phyloP scores from a whole-genome alignment of 768 basidiomycete species.

The Tulasnella sp. region DNA sequence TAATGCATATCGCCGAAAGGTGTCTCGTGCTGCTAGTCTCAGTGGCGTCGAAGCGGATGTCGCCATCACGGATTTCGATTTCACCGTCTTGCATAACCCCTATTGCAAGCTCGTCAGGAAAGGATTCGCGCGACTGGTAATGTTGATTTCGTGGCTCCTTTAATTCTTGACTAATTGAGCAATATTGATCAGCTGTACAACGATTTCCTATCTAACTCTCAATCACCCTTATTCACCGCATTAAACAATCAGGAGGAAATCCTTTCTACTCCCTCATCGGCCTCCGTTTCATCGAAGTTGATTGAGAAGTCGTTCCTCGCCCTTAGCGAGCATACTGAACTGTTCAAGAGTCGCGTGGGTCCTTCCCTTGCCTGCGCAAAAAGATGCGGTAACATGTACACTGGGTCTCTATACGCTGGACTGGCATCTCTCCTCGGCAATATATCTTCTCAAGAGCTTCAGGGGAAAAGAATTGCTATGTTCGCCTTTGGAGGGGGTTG shows the following conservation, averaged over 20 bases:
- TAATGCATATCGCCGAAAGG: conserved; percentile 68
- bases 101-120: conserved; percentile 99
- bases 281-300: conserved; percentile 81
- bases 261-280: conserved; percentile 50
- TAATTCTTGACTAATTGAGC: neutral
- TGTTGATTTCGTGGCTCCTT: conserved; percentile 15
- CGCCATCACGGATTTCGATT: conserved; percentile 49
- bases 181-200: conserved; percentile 42
- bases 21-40: conserved; percentile 39
- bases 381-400: conserved; percentile 97
- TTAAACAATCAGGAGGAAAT: conserved; percentile 60
- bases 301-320: conserved; percentile 89
- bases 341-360: conserved; percentile 59
- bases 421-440: conserved; percentile 73
- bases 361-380: conserved; percentile 77
- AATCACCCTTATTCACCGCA: conserved; percentile 51
- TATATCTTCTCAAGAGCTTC: conserved; percentile 53
- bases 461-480: conserved; percentile 77
- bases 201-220: conserved; percentile 77
- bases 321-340: conserved; percentile 47
- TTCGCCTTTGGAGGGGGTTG: conserved; percentile 96
- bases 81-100: conserved; percentile 90
- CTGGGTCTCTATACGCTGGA: conserved; percentile 88
- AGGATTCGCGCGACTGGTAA: conserved; percentile 74
- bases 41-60: conserved; percentile 26